Base-by-base conservation (phyloP, 2,329 filamentous ascomycete genomes). In the Trichoderma sp. region DNA sequence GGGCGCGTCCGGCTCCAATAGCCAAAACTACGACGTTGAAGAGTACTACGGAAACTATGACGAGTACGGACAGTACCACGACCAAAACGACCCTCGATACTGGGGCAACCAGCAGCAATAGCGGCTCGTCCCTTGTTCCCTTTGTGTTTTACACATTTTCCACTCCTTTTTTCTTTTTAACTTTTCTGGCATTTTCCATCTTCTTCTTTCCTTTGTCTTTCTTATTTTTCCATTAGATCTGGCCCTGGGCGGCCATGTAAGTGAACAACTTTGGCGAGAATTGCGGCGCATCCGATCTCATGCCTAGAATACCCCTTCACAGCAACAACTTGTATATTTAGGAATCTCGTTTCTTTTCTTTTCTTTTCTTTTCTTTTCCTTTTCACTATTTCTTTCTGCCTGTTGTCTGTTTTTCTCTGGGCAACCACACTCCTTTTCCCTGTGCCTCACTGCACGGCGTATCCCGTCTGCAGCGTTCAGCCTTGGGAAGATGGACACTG, bases 21-120 rank as follows among this genome's bases (percentile, higher is more conserved):
- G 54, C 10, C 53, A 54, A 45, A 52, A 50, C 5, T 68, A 68
- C 54, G 35, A 39, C 22, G 37, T 32, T 2, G 59, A 29, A 19
- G 61, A 54, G 6, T 68, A 68, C 67, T 72, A 76, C 60, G 73
- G 64, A 25, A 69, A 68, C 29, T 74, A 75, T 67, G 25, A 68
- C 12, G 66, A 61, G 34, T 68, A 72, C 15, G 32, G 42, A 15
- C 63, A 52, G 25, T 67, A 68, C 19, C 67, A 68, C 17, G 58
- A 67, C 5, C 57, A 69, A 12, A 56, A 59, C n/a, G 72, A 74
- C 39, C 69, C 71, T 32, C 67, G 70, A 29, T 72, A 71, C 69
- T 71, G 69, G 70, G 64, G 42, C 15, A 25, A 35, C 22, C 64
- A 67, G 64, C 64, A 50, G 19, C 54, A 52, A 54, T 52, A 56